Conservation (phyloP, 495 filamentous ascomycete species). For the Chaetomium fimeti region DNA sequence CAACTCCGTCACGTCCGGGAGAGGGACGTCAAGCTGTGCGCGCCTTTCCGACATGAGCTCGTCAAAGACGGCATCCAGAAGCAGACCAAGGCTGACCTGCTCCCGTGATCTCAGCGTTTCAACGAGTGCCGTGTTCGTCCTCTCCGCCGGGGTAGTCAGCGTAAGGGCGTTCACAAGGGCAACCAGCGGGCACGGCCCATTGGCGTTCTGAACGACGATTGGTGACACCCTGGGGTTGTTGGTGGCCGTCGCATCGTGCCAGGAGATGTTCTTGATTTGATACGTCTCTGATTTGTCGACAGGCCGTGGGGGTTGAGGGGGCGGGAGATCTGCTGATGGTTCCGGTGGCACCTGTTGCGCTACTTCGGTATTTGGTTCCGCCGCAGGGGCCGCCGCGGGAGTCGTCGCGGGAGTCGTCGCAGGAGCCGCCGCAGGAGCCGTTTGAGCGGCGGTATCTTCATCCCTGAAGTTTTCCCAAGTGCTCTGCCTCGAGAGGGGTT, state of each 20-base stretch:
- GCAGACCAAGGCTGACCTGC: constrained; percentile 78
- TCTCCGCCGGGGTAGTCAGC: constrained; percentile 66
- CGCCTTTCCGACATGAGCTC: constrained; percentile 71
- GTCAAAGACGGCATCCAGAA: constrained; percentile 86
- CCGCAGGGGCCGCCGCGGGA: constrained; percentile 40
- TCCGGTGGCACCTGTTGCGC: no score
- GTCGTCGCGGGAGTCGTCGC: constrained; percentile 29
- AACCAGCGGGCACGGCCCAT: constrained; percentile 90
- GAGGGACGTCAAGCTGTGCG: constrained; percentile 41
- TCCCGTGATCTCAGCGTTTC: constrained; percentile 75
- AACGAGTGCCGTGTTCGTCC: constrained; percentile 64
- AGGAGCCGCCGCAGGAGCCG: constrained; percentile 10
- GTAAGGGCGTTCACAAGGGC: constrained; percentile 91
- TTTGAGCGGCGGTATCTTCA: constrained; percentile 30
- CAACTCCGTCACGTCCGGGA: constrained; percentile 85
- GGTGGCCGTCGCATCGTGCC: constrained; percentile 42
- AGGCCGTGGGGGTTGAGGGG: constrained; percentile 40
- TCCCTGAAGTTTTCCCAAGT: constrained; percentile 44
- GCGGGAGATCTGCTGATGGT: constrained; percentile 32
- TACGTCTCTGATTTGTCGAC: constrained; percentile 47
- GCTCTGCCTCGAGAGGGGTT: constrained; percentile 38
- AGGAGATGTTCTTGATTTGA: constrained; percentile 49
- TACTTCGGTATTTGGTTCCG: constrained; percentile 10
- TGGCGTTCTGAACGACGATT: constrained; percentile 85
- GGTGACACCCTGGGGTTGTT: constrained; percentile 57